Evolutionary conservation across 495 filamentous ascomycete species (phyloP).

Genomic region (Poronia punctata): DNA sequence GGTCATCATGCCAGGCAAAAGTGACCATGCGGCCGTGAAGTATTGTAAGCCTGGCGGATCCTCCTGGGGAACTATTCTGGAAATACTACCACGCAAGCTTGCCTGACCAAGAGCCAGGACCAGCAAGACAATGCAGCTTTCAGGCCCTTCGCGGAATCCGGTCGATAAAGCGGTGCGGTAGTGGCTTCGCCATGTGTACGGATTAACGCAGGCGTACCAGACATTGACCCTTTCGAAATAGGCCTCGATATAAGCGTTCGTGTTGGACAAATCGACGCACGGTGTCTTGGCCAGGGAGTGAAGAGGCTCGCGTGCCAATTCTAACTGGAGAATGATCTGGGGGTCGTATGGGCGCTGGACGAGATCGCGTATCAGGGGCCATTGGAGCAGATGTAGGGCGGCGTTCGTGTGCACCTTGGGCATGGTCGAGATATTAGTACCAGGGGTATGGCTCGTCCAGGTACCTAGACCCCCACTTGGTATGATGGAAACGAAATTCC

Average conservation of each 20-base stretch:
- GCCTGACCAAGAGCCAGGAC: slow-evolving; percentile 73
- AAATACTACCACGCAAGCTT: slow-evolving; percentile 64
- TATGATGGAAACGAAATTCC: slow-evolving; percentile 50
- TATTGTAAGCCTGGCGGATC: slow-evolving; percentile 73
- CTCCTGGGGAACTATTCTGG: slow-evolving; percentile 57
- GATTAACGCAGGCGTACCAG: slow-evolving; percentile 82
- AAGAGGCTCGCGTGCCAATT: slow-evolving; percentile 70
- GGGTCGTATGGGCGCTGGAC: slow-evolving; percentile 71
- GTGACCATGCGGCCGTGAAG: slow-evolving; percentile 70
- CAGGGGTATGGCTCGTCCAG: slow-evolving; percentile 52
- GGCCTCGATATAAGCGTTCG: slow-evolving; percentile 63
- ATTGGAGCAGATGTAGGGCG: slow-evolving; percentile 69
- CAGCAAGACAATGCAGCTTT: slow-evolving; percentile 76
- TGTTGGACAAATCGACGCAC: slow-evolving; percentile 65
- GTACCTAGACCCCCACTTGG: slow-evolving; percentile 63
- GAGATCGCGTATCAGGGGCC: slow-evolving; percentile 71
- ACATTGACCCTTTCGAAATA: slow-evolving; percentile 76
- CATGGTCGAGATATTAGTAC: slow-evolving; percentile 75
- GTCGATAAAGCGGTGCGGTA: slow-evolving; percentile 64
- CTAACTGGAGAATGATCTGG: slow-evolving; percentile 71
- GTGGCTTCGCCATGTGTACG: slow-evolving; percentile 71
- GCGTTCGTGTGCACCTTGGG: slow-evolving; percentile 76
- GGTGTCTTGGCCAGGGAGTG: slow-evolving; percentile 54
- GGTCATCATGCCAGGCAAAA: slow-evolving; percentile 72
- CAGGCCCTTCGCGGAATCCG: slow-evolving; percentile 66